Evolutionary conservation across 2,329 filamentous ascomycete genomes (phyloP).

Genomic region (Ophiosphaerella narmari): DNA sequence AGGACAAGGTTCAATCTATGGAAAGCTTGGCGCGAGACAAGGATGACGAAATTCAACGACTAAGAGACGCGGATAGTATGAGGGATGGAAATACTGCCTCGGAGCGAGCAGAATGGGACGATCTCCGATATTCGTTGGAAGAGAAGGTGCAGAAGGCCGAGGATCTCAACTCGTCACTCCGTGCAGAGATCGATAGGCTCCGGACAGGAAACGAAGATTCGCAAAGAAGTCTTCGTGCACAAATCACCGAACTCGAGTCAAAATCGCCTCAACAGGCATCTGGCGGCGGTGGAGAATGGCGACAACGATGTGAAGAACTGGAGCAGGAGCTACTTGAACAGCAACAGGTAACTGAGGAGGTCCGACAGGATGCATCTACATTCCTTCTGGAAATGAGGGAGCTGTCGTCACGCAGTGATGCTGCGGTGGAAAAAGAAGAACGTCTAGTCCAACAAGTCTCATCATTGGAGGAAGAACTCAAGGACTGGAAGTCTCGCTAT

Average conservation of each 20-base stretch:
- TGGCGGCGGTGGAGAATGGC: conserved; percentile 39
- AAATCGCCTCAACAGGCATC: conserved; percentile 27
- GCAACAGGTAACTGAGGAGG: conserved; percentile 82
- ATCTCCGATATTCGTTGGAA: conserved; percentile 70
- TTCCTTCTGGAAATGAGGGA: conserved; percentile 89
- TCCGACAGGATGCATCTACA: conserved; percentile 78
- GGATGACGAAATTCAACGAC: conserved; percentile 68
- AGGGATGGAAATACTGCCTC: conserved; percentile 56
- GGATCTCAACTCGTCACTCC: conserved; percentile 76
- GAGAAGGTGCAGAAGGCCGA: conserved; percentile 74
- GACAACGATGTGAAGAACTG: conserved; percentile 46
- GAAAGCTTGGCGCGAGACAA: conserved; percentile 72
- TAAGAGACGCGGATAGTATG: conserved; percentile 63
- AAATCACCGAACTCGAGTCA: conserved; percentile 60
- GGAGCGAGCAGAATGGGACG: conserved; percentile 74
- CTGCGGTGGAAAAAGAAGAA: conserved; percentile 80
- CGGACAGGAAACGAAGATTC: conserved; percentile 69
- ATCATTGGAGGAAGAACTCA: conserved; percentile 78
- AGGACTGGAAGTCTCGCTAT: conserved; percentile 89
- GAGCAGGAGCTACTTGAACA: conserved; percentile 74
- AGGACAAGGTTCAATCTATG: conserved; percentile 72
- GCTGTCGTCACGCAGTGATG: conserved; percentile 78
- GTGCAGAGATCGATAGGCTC: conserved; percentile 76
- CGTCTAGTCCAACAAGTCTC: conserved; percentile 76
- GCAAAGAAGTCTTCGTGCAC: conserved; percentile 65